phyloP scores from a whole-genome alignment of 23 red algal species.

The Cyanidioschyzon merolae region DNA sequence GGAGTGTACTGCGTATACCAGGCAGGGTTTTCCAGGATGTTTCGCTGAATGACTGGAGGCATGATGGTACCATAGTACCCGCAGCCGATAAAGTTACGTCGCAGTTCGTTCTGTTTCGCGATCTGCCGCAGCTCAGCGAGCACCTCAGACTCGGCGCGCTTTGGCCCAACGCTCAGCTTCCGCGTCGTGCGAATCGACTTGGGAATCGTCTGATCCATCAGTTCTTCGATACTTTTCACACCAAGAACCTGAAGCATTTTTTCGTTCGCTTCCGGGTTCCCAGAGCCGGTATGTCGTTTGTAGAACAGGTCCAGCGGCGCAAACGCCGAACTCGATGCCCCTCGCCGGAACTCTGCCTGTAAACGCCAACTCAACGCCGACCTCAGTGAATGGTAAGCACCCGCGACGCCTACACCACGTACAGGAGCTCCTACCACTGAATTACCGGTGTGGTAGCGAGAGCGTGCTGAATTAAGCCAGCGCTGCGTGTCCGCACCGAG shows the following conservation, averaged over 20 bases:
- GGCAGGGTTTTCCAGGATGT: slow-evolving; percentile 89
- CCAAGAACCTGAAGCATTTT: slow-evolving; percentile 64
- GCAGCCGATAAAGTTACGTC: slow-evolving; percentile 93
- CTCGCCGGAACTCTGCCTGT: too few relatives aligned
- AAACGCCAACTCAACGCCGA: too few relatives aligned
- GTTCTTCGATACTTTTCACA: slow-evolving; percentile 47
- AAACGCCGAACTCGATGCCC: slow-evolving; percentile 26
- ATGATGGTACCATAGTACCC: slow-evolving; percentile 89
- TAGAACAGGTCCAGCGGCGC: slow-evolving; percentile 55
- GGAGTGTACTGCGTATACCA: slow-evolving; percentile 99
- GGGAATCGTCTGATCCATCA: slow-evolving; percentile 81
- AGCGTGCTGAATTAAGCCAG: neutral
- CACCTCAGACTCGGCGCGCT: slow-evolving; percentile 83
- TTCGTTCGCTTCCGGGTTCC: slow-evolving; percentile 26
- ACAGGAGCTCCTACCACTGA: neutral
- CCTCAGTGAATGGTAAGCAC: too few relatives aligned
- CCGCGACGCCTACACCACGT: too few relatives aligned
- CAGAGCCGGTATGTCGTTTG: slow-evolving; percentile 72
- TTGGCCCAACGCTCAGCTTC: slow-evolving; percentile 37
- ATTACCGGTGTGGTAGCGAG: neutral
- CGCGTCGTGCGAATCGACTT: slow-evolving; percentile 50
- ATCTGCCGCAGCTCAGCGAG: slow-evolving; percentile 58
- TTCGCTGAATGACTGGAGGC: slow-evolving; percentile 76
- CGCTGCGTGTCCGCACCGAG: neutral
- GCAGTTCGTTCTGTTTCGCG: slow-evolving; percentile 56